These are phyloP conservation scores for Xylaria venustula DNA, from an alignment of 495 filamentous ascomycete genomes.

Conservation along the genomic window DNA sequence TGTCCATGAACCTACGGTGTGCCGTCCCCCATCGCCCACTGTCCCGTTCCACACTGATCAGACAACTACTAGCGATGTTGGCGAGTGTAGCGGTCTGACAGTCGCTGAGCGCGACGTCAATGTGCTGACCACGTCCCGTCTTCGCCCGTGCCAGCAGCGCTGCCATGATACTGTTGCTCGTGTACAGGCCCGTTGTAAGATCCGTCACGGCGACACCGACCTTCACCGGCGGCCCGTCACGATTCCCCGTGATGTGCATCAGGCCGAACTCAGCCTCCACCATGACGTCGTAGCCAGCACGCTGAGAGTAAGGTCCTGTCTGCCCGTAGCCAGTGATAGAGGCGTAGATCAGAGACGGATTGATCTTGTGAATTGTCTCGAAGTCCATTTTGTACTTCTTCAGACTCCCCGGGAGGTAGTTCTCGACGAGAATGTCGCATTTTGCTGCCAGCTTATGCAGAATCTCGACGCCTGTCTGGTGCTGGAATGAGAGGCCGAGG, in stretches of 20 bases:
- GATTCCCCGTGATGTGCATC: constrained; percentile 93
- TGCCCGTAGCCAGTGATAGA: constrained; percentile 75
- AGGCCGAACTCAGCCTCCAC: constrained; percentile 97
- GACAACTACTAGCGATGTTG: constrained; percentile 88
- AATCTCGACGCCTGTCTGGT: constrained; percentile 77
- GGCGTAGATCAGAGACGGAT: constrained; percentile 70
- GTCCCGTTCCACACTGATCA: constrained; percentile 88
- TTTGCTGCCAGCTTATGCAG: constrained; percentile 79
- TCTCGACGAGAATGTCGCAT: constrained; percentile 93
- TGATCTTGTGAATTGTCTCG: constrained; percentile 70
- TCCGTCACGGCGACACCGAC: constrained; percentile 97
- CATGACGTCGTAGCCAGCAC: constrained; percentile 98
- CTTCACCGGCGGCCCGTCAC: constrained; percentile 91
- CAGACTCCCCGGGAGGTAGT: constrained; percentile 89
- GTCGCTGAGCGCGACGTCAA: constrained; percentile 88
- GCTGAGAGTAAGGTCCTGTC: constrained; percentile 83
- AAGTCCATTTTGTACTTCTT: constrained; percentile 91
- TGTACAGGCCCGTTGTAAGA: constrained; percentile 92
- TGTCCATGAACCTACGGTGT: constrained; percentile 66
- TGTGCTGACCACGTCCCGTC: constrained; percentile 72
- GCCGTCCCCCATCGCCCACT: constrained; percentile 91
- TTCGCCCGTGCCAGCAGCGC: constrained; percentile 69
- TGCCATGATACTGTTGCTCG: constrained; percentile 96
- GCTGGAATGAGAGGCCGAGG: constrained; percentile 84
- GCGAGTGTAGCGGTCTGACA: constrained; percentile 90